Base-by-base conservation (phyloP, 768 basidiomycete genomes). In the Arthromyces matolae region DNA sequence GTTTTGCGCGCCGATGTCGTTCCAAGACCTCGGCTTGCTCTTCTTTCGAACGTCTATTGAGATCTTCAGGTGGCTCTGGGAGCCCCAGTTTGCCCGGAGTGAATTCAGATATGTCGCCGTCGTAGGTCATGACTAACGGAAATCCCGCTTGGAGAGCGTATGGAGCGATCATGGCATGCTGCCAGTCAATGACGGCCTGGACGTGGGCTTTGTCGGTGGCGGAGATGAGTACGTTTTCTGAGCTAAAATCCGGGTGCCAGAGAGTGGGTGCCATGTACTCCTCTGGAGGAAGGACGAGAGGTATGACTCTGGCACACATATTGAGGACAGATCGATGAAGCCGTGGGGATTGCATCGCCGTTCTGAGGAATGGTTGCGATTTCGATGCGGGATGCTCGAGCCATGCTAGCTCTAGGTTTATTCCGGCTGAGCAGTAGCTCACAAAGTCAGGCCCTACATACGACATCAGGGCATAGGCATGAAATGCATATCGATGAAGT, bases 171-270 rank as follows among this genome's bases (percentile, higher is more conserved):
- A 45, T 36, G 27, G 53, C 42, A 43, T 56, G 54, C 45, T 67
- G 65, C 64, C 65, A 66, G 45, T 62, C 64, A 25, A 64, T 62
- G 47, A 66, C 54, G 28, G 59, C 62, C 24, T 29, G 36, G 18
- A 64, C 52, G 41, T 60, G 53, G 14, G 46, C 44, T 10, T 50
- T 50, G 27, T 49, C 48, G 25, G 54, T 51, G 14, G 55, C 57
- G 19, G 63, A 45, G 18, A 64, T 58, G 22, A 63, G 56, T 36
- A 66, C 27, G 45, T 68, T 66, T 8, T 51, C 48, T 24, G 44
- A 47, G 31, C 47, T 60, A n/a, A 66, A 31, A 41, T 65, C 63
- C 9, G 59, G 59, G 53, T 68, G 66, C 60, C 64, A 62, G 16
- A 68, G 32, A 42, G 54, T 61, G 27, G 62, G 57, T 13, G 53